A percentile compares a stretch with the other conserved stretches of the same genome.
Conservation (phyloP, 2,329 filamentous ascomycete species). For the Fusarium abutilonis region DNA sequence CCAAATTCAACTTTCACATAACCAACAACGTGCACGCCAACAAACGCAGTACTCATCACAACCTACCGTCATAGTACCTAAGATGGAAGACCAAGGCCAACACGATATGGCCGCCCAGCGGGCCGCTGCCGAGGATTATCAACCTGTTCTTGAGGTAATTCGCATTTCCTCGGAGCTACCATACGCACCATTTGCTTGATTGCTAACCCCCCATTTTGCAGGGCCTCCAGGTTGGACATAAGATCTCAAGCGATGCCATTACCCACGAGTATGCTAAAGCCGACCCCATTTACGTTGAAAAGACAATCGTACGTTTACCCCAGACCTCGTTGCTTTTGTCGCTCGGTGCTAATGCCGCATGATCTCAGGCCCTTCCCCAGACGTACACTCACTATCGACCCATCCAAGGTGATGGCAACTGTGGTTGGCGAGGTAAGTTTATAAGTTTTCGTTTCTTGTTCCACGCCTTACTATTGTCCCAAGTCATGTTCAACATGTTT, state of each 20-base stretch:
- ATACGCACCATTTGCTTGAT: conserved; percentile 17
- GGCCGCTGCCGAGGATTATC: conserved; percentile 67
- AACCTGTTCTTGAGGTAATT: conserved; percentile 65
- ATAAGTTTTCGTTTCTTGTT: conserved; percentile 24
- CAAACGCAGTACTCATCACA: conserved; percentile 28
- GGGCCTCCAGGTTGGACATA: conserved; percentile 85
- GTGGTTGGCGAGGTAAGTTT: conserved; percentile 92
- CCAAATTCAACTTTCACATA: conserved; percentile 29
- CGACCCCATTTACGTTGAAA: conserved; percentile 83
- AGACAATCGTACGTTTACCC: conserved; percentile 76
- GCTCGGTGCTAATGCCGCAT: conserved; percentile 27
- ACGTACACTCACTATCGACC: conserved; percentile 89
- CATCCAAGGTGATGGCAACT: conserved; percentile 92
- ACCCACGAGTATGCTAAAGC: conserved; percentile 88
- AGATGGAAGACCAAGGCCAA: conserved; percentile 50
- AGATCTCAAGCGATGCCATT: conserved; percentile 79
- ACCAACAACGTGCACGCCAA: conserved; percentile 14
- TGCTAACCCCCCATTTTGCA: conserved; percentile 53
- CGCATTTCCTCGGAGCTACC: conserved; percentile 4
- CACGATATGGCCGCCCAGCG: conserved; percentile 67
- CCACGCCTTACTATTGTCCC: conserved; percentile 8
- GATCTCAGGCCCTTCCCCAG: conserved; percentile 74
- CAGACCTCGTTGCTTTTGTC: conserved; percentile 4
- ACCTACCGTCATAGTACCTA: conserved; percentile 26
- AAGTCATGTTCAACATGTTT: conserved; percentile 15